Percentiles rank a stretch among this genome's conserved stretches.
phyloP scores from a whole-genome alignment of 78 protist species.

The Protostelium mycophagum region DNA sequence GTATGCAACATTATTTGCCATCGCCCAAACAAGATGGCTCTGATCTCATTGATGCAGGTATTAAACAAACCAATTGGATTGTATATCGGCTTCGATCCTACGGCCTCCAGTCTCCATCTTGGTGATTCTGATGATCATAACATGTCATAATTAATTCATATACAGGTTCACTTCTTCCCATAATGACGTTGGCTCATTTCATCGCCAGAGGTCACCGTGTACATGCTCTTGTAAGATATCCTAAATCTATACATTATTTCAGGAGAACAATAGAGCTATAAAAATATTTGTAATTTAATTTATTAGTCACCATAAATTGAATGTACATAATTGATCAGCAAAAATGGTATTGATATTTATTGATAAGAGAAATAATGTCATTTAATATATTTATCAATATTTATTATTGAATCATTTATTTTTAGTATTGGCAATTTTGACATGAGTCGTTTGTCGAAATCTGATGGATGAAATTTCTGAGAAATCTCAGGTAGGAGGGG shows the following conservation, averaged over 20 bases:
- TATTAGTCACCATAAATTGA: no score
- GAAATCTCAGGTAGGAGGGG: constrained; percentile 74
- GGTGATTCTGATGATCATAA: no score
- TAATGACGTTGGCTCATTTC: constrained; percentile 67
- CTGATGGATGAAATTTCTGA: neutral
- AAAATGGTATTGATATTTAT: no score
- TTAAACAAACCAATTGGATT: constrained; percentile 8
- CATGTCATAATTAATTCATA: no score
- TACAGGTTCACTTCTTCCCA: constrained; percentile 65
- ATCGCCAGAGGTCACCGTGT: constrained; percentile 6
- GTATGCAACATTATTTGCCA: neutral
- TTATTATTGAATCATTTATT: no score
- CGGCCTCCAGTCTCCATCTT: constrained; percentile 82
- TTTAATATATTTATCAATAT: no score
- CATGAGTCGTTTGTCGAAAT: neutral
- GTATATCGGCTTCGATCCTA: constrained; percentile 88
- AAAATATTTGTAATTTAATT: no score
- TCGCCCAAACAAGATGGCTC: neutral
- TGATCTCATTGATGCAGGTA: neutral
- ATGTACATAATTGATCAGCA: no score
- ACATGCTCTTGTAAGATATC: constrained; percentile 24
- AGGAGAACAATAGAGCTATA: no score
- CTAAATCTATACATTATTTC: neutral
- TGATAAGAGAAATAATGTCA: no score
- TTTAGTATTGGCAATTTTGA: no score